Base-by-base conservation (phyloP, 1,284 basidiomycete genomes). In the Pholiota adiposa region DNA sequence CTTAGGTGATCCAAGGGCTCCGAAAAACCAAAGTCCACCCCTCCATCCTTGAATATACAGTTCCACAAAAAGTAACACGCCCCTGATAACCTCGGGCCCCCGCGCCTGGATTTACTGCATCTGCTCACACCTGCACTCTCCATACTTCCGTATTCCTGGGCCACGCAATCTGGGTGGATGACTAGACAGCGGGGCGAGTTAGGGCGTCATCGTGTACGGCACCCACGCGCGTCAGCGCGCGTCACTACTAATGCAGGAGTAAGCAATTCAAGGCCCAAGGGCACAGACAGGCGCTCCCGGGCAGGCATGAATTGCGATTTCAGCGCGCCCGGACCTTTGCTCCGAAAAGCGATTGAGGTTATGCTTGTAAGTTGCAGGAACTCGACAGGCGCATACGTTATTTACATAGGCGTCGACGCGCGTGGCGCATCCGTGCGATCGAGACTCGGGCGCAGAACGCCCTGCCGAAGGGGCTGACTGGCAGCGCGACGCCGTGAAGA, bases 191-290 rank as follows among this genome's bases (percentile, higher is more conserved):
- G 14, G 27, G 23, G 44, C 44, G 44, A 23, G 23, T 46, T n/a
- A n/a, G n/a, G n/a, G n/a, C n/a, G n/a, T n/a, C n/a, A n/a, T n/a
- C n/a, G n/a, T n/a, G n/a, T n/a, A n/a, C n/a, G 9, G 14, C 23
- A 46, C 44, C 44, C 44, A 46, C 44, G 44, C 44, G 44, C 44
- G 44, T 46, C 44, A 46, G 40, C 21, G 40, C 40, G 40, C 40
- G 40, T 43, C 44, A 23, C 23, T 16, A 11, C 18, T 21, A 46
- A 46, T 46, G 44, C 23, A 12, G 23, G 14, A 46, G 23, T 27
- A 25, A 43, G 44, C 44, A 46, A 27, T 23, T 7, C n/a, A n/a
- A n/a, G n/a, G n/a, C n/a, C n/a, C n/a, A n/a, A n/a, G n/a, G n/a
- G n/a, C n/a, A n/a, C n/a, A n/a, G n/a, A n/a, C 44, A 46, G 23